Base-by-base conservation (phyloP, 805 yeast species). In the Candida xiaguanensis region DNA sequence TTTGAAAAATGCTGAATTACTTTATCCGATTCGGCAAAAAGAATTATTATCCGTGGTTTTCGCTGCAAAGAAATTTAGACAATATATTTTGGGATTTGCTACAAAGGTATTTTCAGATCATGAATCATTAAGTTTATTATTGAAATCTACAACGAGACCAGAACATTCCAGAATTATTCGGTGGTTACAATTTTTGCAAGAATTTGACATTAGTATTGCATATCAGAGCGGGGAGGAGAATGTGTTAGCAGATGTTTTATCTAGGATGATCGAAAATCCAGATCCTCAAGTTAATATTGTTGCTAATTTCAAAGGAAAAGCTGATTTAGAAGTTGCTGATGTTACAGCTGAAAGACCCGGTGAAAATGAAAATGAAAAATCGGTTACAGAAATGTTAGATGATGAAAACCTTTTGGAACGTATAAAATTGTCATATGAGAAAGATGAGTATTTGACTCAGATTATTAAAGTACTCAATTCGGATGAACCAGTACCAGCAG, bases 181-280 rank as follows among this genome's bases (percentile, higher is more conserved):
- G 1, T 35, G 38, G 38, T 19, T 35, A n/a, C 22, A 27, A 14
- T 26, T 15, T 2, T 14, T 35, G 8, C 8, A 5, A 8, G 32
- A 35, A 22, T 35, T 35, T 15, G 27, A 35, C 16, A 18, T 35
- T 2, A 18, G 11, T 3, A 18, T 35, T 12, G 16, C 19, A 11
- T 35, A 35, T 15, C 38, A 23, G 3, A n/a, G 11, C 7, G 38
- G 38, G 9, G 18, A 26, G 9, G 27, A 35, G 14, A 35, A 35
- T 35, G 26, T 35, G 6, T 13, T 35, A 5, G 38, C 33, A 11
- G 38, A 35, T 20, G 33, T 28, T 12, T 28, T 35, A 27, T 35
- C 38, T 13, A 19, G 38, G 26, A 13, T 34, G 11, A 5, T 30
- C 23, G 22, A 13, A 30, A 3, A 15, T 16, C 8, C 13, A 30